Evolutionary conservation across 257 asterid species (phyloP).

Genomic region (Scutellaria minor): DNA sequence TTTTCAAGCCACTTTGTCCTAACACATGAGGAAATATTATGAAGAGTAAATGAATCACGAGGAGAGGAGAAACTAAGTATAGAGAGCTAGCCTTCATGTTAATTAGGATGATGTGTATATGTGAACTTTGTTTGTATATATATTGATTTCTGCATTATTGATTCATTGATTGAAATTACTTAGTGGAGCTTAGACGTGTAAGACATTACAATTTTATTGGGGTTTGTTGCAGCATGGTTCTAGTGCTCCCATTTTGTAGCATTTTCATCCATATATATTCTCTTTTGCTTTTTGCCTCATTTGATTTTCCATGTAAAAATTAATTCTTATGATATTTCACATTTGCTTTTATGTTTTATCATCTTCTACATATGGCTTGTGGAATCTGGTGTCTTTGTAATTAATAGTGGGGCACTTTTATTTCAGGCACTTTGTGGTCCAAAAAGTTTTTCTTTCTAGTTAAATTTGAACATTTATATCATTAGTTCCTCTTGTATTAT

Average conservation of each 20-base stretch:
- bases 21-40: constrained; percentile 17
- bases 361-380: not conserved
- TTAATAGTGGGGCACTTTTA: too few species aligned
- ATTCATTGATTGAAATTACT: not conserved
- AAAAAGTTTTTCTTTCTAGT: too few species aligned
- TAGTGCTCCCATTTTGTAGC: too few species aligned
- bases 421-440: too few species aligned
- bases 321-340: constrained; percentile 3
- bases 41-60: not conserved
- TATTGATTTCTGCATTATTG: not conserved
- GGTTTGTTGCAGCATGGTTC: too few species aligned
- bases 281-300: not conserved
- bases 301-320: not conserved
- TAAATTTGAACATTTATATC: too few species aligned
- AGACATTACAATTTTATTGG: not conserved
- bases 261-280: too few species aligned
- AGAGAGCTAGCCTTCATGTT: constrained; percentile 36
- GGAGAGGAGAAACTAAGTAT: constrained; percentile 30
- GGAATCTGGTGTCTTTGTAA: too few species aligned
- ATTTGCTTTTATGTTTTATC: constrained; percentile 18
- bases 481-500: too few species aligned
- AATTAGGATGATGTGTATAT: not conserved
- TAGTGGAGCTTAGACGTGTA: constrained; percentile 35
- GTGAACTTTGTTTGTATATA: not conserved
- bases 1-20: constrained; percentile 45